Conservation (phyloP, 192 early-diverging fungal species). For the Mortierella alpina region DNA sequence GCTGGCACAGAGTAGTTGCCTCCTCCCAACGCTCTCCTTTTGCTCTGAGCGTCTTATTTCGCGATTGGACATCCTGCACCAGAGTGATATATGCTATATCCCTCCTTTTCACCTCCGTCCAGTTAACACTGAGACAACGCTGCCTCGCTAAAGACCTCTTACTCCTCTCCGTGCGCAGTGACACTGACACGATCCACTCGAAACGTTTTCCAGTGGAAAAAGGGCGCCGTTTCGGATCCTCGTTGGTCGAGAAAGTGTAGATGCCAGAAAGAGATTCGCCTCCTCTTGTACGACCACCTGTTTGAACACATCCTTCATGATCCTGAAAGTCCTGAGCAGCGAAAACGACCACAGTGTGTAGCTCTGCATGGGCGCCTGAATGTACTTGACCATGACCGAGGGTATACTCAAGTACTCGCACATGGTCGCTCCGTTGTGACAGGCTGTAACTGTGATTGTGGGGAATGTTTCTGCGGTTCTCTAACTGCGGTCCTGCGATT, state of each 20-base stretch:
- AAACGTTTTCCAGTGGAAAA: conserved; percentile 49
- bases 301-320: conserved; percentile 46
- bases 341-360: conserved; percentile 49
- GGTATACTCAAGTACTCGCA: conserved; percentile 20
- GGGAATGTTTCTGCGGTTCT: background rate
- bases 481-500: no score
- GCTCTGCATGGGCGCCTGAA: conserved; percentile 36
- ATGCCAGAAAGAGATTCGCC: conserved; percentile 4
- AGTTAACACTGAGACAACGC: conserved; percentile 5
- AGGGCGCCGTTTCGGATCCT: conserved; percentile 28
- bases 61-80: background rate
- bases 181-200: conserved; percentile 37
- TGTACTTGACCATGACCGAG: conserved; percentile 25
- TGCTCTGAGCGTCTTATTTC: background rate
- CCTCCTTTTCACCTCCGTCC: conserved; percentile 9
- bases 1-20: background rate
- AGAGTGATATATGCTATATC: no score
- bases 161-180: conserved; percentile 8
- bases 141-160: conserved; percentile 5
- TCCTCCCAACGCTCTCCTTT: no score
- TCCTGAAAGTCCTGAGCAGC: conserved; percentile 33
- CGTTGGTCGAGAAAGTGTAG: conserved; percentile 1
- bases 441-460: background rate
- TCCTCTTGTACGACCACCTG: conserved; percentile 32
- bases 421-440: conserved; percentile 4